Evolutionary conservation across 73 alveolate genomes (phyloP), one percentile per base, ranked within the genome.

Genomic region (Paramecium caudatum): DNA sequence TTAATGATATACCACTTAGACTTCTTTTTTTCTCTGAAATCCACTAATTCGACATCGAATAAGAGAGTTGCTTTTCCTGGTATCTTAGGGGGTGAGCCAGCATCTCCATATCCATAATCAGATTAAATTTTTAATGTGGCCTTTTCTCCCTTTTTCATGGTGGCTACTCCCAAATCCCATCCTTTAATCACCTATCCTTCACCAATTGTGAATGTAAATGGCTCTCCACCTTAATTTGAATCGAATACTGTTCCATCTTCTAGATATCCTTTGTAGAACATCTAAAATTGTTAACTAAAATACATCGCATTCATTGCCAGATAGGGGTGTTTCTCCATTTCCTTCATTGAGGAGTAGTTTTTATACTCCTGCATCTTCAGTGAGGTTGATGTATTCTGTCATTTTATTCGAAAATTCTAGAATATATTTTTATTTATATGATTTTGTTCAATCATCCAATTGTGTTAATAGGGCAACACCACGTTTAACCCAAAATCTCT

Each of bases 401-500:
- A 55, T 55, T 5, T 55, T 55, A 55, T 55, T 55, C 23, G 80
- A 55, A 55, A 19, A 27, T 55, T 55, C 80, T 55, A 55, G 80
- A 55, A 55, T n/a, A n/a, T 84, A 61, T 13, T 30, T 23, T 46
- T 25, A 13, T 3, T 0, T 0, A 46, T 32, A 23, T 23, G 21
- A n/a, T n/a, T n/a, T n/a, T n/a, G n/a, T n/a, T 96, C 97, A 98
- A 91, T 98, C 99, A 61, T 97, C 97, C 46, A 98, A 94, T 82
- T 97, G 96, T 81, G 99, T 95, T 27, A 98, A 93, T 50, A 97
- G 91, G 3, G 99, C 98, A 9, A 98, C 99, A 34, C 99, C 99
- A 85, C 99, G 91, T 87, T 97, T 96, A 55, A 98, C 93, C 99
- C 99, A 98, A 82, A 97, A 98, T 85, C 95, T 95, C 78, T 95